Conservation (phyloP, 441 rosid genomes). For the Pelargonium australe region DNA sequence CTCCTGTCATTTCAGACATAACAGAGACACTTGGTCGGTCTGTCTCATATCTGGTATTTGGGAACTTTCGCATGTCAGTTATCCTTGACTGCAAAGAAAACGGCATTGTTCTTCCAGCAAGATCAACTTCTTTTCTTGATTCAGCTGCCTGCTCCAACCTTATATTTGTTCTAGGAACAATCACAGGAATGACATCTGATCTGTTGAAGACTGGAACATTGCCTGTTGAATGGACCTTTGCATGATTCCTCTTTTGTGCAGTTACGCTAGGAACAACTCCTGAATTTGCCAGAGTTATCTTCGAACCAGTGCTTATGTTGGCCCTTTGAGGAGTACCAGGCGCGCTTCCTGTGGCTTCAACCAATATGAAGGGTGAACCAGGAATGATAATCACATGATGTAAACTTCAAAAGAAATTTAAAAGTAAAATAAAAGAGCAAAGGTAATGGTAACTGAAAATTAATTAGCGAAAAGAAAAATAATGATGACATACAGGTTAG, state of each 20-base stretch:
- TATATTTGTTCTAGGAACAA: conserved; percentile 68
- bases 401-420: conserved; percentile 12
- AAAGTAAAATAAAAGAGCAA: neutral
- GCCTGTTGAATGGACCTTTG: conserved; percentile 40
- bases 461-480: too few relatives aligned
- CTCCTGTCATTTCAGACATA: conserved; percentile 38
- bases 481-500: conserved; percentile 45
- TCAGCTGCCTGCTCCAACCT: conserved; percentile 57
- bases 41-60: conserved; percentile 53
- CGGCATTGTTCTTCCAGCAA: conserved; percentile 92
- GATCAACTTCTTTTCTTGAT: conserved; percentile 65
- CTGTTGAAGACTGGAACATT: conserved; percentile 49
- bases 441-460: neutral
- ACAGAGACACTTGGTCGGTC: conserved; percentile 45
- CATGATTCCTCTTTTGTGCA: conserved; percentile 48
- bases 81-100: conserved; percentile 87
- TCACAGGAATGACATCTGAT: conserved; percentile 57
- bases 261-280: conserved; percentile 40
- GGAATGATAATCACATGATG: conserved; percentile 19
- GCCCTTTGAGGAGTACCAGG: conserved; percentile 72
- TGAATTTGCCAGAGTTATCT: conserved; percentile 35
- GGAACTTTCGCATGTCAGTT: conserved; percentile 51
- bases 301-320: conserved; percentile 40
- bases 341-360: conserved; percentile 74
- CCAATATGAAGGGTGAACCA: conserved; percentile 27